These are phyloP conservation scores for Penicillium silybi DNA, from an alignment of 495 filamentous ascomycete species.

Conservation along the genomic window DNA sequence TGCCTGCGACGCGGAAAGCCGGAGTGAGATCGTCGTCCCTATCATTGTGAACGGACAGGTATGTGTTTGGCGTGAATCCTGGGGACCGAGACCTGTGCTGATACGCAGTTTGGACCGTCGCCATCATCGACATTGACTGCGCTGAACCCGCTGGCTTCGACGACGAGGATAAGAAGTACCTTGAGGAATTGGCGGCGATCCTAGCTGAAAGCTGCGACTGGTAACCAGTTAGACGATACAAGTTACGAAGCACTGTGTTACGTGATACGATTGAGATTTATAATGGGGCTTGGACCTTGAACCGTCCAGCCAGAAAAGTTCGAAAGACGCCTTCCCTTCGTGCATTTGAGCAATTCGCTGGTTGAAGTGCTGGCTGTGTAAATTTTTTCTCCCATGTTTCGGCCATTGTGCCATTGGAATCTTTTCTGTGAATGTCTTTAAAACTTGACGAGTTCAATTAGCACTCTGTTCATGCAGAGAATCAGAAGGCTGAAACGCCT, in stretches of 20 bases:
- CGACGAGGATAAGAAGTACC: conserved; percentile 60
- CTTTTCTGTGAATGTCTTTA: neutral
- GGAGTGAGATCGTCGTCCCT: conserved; percentile 90
- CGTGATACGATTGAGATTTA: conserved; percentile 8
- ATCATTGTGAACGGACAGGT: conserved; percentile 60
- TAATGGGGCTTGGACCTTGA: neutral
- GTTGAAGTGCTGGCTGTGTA: neutral
- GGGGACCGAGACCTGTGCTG: neutral
- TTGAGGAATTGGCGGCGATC: conserved; percentile 67
- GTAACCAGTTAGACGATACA: conserved; percentile 31
- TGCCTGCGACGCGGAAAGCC: conserved; percentile 77
- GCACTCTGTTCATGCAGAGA: neutral
- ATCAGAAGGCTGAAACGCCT: neutral
- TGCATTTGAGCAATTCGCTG: neutral
- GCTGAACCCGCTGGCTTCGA: conserved; percentile 68
- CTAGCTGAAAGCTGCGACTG: conserved; percentile 70
- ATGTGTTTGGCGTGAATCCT: conserved; percentile 15
- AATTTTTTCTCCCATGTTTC: neutral
- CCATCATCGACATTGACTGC: conserved; percentile 88
- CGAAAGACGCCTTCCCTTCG: neutral
- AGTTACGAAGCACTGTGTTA: conserved; percentile 1
- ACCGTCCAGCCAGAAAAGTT: conserved; percentile 1
- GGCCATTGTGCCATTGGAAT: neutral
- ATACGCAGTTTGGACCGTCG: conserved; percentile 59
- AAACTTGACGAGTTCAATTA: neutral